Conservation (phyloP, 2,329 filamentous ascomycete genomes). For the Sarocladiaceae sp. region DNA sequence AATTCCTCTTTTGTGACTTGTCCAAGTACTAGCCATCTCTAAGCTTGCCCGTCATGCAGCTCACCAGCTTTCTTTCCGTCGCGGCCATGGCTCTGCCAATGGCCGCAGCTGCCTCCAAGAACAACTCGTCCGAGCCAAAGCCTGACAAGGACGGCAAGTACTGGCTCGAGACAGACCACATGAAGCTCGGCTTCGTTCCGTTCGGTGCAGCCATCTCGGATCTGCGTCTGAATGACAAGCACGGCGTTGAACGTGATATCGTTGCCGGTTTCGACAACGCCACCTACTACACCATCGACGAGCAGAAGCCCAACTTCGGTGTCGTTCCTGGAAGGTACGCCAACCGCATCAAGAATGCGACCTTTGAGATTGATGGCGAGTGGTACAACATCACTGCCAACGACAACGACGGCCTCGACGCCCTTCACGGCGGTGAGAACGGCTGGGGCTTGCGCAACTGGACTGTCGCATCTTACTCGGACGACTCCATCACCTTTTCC, state of each 20-base stretch:
- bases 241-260: slow-evolving; percentile 63
- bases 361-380: slow-evolving; percentile 60
- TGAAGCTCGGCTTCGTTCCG: slow-evolving; percentile 63
- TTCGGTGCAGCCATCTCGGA: slow-evolving; percentile 71
- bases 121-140: slow-evolving; percentile 16
- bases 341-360: slow-evolving; percentile 74
- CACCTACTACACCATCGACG: slow-evolving; percentile 59
- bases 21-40: too few species aligned
- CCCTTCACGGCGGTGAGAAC: slow-evolving; percentile 62
- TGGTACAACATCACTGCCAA: slow-evolving; percentile 56
- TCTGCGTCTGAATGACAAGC: slow-evolving; percentile 62
- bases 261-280: slow-evolving; percentile 73
- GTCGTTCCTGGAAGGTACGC: slow-evolving; percentile 71
- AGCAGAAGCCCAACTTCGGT: slow-evolving; percentile 64
- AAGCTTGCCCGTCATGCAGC: slow-evolving; percentile 16
- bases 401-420: slow-evolving; percentile 57
- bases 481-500: slow-evolving; percentile 66
- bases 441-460: slow-evolving; percentile 78
- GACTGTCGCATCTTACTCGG: slow-evolving; percentile 62
- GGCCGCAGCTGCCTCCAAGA: slow-evolving; percentile 12
- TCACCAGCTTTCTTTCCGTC: slow-evolving; percentile 11
- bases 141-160: slow-evolving; percentile 62
- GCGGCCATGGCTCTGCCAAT: slow-evolving; percentile 14
- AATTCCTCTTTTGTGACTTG: not conserved
- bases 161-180: slow-evolving; percentile 60